Evolutionary conservation across 164 flowering plant genomes (phyloP).

Genomic region (Platanus orientalis): DNA sequence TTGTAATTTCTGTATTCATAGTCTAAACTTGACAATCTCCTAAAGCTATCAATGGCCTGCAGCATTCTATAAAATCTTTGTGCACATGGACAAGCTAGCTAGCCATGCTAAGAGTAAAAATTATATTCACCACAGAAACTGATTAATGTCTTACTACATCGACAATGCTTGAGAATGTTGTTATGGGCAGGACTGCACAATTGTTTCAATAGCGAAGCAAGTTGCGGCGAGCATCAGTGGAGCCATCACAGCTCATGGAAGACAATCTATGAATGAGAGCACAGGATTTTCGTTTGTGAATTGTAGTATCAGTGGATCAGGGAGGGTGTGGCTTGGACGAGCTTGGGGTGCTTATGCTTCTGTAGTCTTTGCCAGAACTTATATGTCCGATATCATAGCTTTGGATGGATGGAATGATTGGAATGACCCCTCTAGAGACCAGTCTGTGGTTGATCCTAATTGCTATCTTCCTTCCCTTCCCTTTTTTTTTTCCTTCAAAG

Average conservation of each 20-base stretch:
- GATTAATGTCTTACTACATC: too few relatives aligned
- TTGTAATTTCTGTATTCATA: too few relatives aligned
- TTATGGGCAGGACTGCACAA: constrained; percentile 35
- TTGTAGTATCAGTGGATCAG: constrained; percentile 58
- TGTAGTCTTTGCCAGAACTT: constrained; percentile 57
- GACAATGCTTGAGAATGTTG: neutral
- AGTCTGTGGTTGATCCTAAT: constrained; percentile 28
- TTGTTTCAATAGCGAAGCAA: constrained; percentile 41
- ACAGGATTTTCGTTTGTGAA: constrained; percentile 76
- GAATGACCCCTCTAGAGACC: constrained; percentile 44
- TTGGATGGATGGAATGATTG: constrained; percentile 59
- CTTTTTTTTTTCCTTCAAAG: neutral
- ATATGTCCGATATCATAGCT: constrained; percentile 57
- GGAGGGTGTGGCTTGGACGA: constrained; percentile 73
- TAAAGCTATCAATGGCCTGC: too few relatives aligned
- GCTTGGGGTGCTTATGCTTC: constrained; percentile 78
- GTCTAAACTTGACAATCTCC: too few relatives aligned
- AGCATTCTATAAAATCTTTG: too few relatives aligned
- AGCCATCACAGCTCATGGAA: constrained; percentile 69
- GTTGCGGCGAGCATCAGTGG: constrained; percentile 42
- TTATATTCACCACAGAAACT: too few relatives aligned
- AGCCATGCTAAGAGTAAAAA: too few relatives aligned
- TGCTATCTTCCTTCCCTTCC: constrained; percentile 5
- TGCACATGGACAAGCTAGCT: too few relatives aligned
- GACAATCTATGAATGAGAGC: constrained; percentile 36